Conservation (phyloP, 176 grass and related monocot genomes). For the Oryza longistaminata region DNA sequence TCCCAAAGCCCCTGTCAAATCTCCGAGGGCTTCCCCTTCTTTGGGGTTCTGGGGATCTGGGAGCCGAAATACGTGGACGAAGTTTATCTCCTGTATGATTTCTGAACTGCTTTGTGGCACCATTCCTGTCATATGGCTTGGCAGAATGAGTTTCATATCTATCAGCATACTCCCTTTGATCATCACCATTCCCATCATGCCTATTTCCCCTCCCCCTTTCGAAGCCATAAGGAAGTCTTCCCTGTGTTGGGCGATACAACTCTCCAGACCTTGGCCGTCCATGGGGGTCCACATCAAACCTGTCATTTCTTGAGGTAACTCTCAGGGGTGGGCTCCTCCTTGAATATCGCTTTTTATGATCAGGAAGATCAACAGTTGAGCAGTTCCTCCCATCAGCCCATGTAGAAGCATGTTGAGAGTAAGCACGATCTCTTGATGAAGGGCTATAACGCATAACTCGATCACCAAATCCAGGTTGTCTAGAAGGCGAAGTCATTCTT, state of each 20-base stretch:
- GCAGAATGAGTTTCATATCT: constrained; percentile 50
- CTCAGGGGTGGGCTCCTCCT: constrained; percentile 53
- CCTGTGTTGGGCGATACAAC: constrained; percentile 48
- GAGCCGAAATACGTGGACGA: constrained; percentile 42
- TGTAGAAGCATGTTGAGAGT: constrained; percentile 52
- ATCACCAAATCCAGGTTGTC: constrained; percentile 62
- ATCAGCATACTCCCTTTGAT: constrained; percentile 48
- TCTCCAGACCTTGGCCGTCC: constrained; percentile 56
- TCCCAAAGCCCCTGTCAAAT: constrained; percentile 50
- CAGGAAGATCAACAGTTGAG: constrained; percentile 55
- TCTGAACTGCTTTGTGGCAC: constrained; percentile 41
- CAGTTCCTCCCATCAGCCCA: constrained; percentile 78
- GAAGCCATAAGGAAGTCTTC: constrained; percentile 53
- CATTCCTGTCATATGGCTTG: constrained; percentile 56
- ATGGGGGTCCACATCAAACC: constrained; percentile 51
- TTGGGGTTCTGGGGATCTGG: constrained; percentile 51
- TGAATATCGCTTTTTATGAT: constrained; percentile 52
- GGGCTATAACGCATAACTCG: constrained; percentile 46
- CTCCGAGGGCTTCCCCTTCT: constrained; percentile 53
- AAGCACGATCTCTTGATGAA: constrained; percentile 46
- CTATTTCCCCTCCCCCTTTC: constrained; percentile 55
- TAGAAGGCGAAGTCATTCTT: constrained; percentile 58
- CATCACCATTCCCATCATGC: constrained; percentile 42
- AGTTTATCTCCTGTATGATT: constrained; percentile 57
- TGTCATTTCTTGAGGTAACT: constrained; percentile 42